Base-by-base conservation (phyloP, 2,329 filamentous ascomycete genomes). In the Aspergillus hiratsukae region DNA sequence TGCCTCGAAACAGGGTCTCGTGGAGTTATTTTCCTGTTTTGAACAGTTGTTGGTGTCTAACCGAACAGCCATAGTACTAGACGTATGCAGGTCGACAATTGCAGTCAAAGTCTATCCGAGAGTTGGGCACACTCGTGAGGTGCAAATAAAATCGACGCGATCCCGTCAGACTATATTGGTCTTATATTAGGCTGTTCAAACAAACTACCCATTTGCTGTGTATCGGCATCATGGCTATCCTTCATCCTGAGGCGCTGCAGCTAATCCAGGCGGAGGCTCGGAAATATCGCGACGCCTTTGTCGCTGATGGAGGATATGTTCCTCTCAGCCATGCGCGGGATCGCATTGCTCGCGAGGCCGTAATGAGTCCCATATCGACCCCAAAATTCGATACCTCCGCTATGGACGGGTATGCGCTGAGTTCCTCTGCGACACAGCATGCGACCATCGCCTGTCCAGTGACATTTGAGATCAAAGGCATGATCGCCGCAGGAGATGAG, bases 391-490 rank as follows among this genome's bases (percentile, higher is more conserved):
- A 71, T 41, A 69, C 68, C 1, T 70, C 67, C 7, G 66, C 66
- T 3, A 69, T 70, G 66, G 67, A 69, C 41, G 67, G 67, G 1
- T 71, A 63, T 50, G 67, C 66, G 14, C 51, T 71, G 27, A 61
- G 55, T 35, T 67, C 67, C 3, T 43, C 35, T 4, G 53, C 50
- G 9, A 69, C 65, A 3, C n/a, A 51, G 14, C 37, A n/a, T 14
- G 65, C 65, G 6, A 63, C 60, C 6, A 29, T 50, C 2, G 53
- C 64, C 1, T 45, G 35, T 4, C 66, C 65, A 5, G 56, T 62
- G 4, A 60, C 45, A n/a, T 61, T 67, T 27, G 48, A 51, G 10
- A 60, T 67, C 25, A 50, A 41, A 7, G 62, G 54, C 14, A 58
- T 51, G 4, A 61, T 60, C 3, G 64, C 63, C 8, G 63, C 66